These are phyloP conservation scores for Imleria badia DNA, from an alignment of 768 basidiomycete species.

Conservation along the genomic window DNA sequence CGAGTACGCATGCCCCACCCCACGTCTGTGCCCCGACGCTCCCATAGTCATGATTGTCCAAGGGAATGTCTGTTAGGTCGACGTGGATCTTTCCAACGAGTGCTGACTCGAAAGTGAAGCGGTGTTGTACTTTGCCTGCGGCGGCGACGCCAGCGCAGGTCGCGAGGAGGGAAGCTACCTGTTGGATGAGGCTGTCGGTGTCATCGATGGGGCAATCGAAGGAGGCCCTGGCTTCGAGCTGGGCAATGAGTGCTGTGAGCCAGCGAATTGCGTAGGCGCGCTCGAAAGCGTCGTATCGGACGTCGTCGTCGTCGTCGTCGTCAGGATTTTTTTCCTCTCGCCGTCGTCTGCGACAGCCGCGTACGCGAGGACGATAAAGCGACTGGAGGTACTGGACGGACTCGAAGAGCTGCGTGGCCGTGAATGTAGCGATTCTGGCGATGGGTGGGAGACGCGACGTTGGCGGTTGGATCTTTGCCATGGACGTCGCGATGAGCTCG, in stretches of 20 bases:
- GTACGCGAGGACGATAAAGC: conserved; percentile 62
- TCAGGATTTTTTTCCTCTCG: not conserved
- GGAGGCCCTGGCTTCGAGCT: conserved; percentile 20
- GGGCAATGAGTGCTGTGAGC: conserved; percentile 64
- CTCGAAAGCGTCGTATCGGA: conserved; percentile 66
- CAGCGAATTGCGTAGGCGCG: conserved; percentile 67
- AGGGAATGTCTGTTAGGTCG: conserved; percentile 62
- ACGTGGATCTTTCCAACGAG: conserved; percentile 33
- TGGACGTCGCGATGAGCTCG: conserved; percentile 13
- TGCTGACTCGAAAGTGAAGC: conserved; percentile 43
- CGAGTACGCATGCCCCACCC: conserved; percentile 81
- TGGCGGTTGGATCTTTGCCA: conserved; percentile 35
- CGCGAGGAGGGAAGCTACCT: conserved; percentile 63
- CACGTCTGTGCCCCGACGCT: conserved; percentile 88
- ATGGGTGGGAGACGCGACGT: conserved; percentile 56
- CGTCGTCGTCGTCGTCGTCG: conserved; percentile 7
- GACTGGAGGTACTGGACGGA: conserved; percentile 49
- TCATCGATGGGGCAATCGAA: not conserved
- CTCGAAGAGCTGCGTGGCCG: conserved; percentile 40
- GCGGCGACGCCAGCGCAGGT: conserved; percentile 62
- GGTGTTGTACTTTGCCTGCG: conserved; percentile 56
- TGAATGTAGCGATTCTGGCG: conserved; percentile 37
- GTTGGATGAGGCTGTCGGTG: conserved; percentile 44
- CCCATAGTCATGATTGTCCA: conserved; percentile 66
- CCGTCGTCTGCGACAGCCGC: conserved; percentile 50